phyloP scores from a whole-genome alignment of 2,329 filamentous ascomycete species.

The Diplodia seriata region DNA sequence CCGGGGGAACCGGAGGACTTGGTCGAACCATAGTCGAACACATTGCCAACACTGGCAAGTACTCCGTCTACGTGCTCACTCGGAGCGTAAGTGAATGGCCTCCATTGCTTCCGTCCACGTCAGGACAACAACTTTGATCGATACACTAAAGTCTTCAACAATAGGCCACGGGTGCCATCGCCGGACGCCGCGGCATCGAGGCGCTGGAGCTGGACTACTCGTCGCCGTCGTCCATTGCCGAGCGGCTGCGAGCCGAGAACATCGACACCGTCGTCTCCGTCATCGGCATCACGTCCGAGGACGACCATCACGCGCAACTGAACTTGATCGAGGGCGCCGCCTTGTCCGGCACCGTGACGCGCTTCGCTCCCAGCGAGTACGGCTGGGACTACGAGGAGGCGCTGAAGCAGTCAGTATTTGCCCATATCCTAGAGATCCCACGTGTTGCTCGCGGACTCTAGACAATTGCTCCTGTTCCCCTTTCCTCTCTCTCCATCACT shows the following conservation, averaged over 20 bases:
- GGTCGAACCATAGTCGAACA: constrained; percentile 37
- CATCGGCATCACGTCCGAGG: constrained; percentile 26
- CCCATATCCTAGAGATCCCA: too few relatives aligned
- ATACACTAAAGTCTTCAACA: too few relatives aligned
- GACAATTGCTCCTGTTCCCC: too few relatives aligned
- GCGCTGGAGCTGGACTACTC: constrained; percentile 35
- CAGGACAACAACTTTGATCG: too few relatives aligned
- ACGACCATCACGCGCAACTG: constrained; percentile 23
- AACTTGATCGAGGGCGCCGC: constrained; percentile 52
- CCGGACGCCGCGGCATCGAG: constrained; percentile 27
- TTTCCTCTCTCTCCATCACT: too few relatives aligned
- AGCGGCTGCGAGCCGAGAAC: constrained; percentile 15
- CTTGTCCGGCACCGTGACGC: constrained; percentile 59
- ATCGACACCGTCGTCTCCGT: constrained; percentile 31
- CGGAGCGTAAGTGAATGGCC: constrained; percentile 33
- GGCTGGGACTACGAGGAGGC: constrained; percentile 44
- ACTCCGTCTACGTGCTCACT: constrained; percentile 36
- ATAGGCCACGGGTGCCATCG: constrained; percentile 1
- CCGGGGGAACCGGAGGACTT: constrained; percentile 39
- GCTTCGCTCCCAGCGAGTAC: constrained; percentile 73
- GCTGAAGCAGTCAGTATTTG: neutral
- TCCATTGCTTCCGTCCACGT: too few relatives aligned
- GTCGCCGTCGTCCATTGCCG: constrained; percentile 26
- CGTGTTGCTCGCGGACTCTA: too few relatives aligned
- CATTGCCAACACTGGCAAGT: constrained; percentile 34